Evolutionary conservation across 163 green algal genomes (phyloP), one percentile per base, ranked within the genome.

Genomic region (Scenedesmus sp.): DNA sequence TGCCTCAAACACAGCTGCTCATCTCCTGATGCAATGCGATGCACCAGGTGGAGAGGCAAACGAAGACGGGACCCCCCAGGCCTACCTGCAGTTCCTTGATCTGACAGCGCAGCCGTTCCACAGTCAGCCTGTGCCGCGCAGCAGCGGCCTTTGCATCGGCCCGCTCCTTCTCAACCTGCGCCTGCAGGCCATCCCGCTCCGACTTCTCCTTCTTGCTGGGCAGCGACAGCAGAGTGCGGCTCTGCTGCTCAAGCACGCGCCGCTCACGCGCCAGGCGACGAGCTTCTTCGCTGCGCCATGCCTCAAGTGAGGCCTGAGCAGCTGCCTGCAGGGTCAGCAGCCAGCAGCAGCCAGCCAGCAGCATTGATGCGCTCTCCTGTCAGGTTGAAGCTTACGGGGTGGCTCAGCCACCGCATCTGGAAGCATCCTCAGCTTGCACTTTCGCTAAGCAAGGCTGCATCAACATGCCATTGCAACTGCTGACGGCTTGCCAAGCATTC

Each of bases 61-160:
- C 30, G 2, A 26, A 76, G 65, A n/a, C 65, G 30, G 7, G 30
- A 40, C 30, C 30, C 9, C 30, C 2, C 3, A 22, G 20, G 30
- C 65, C 30, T 40, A 96, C 95, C 95, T 98, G 96, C 79, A 97
- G 91, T 85, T 98, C 95, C 65, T 96, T 83, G 43, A 99, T 91
- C 94, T 98, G 95, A 43, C 94, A 92, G 20, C 95, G 93, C 80
- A 99, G 91, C 20, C 97, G 93, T 88, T 99, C 97, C 26, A 97
- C 95, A 18, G 95, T 97, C 22, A 99, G 95, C 93, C 95, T 96
- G 86, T 98, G 96, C 3, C 96, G 93, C 22, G 96, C 95, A 73
- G 97, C 97, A 35, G 92, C 93, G 0, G 95, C 96, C 1, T 92
- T 86, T 2, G 79, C 92, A 35, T 95, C 94, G 72, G 91, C 89